Conservation (phyloP, 306 rosid genomes). For the Pyrus bretschneideri region DNA sequence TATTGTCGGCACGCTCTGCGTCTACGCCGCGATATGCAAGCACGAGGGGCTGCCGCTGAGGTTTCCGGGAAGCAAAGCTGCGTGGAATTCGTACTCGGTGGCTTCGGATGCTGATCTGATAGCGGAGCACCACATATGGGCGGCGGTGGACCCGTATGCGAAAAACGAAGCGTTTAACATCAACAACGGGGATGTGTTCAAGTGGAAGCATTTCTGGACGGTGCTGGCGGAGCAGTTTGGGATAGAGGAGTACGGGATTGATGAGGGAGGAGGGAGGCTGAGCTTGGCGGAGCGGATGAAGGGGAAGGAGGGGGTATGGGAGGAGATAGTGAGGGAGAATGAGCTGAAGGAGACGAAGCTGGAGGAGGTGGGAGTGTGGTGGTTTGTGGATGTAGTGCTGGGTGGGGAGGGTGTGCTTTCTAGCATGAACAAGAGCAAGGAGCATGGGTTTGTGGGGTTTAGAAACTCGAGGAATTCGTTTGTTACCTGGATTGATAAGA, state of each 20-base stretch:
- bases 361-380: constrained; percentile 52
- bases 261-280: constrained; percentile 20
- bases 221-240: constrained; percentile 61
- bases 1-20: constrained; percentile 36
- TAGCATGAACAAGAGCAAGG: constrained; percentile 58
- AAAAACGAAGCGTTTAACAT: constrained; percentile 55
- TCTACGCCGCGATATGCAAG: constrained; percentile 59
- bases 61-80: constrained; percentile 41
- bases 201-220: constrained; percentile 66
- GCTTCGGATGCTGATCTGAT: constrained; percentile 62
- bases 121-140: constrained; percentile 82
- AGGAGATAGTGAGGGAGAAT: constrained; percentile 56
- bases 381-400: constrained; percentile 31
- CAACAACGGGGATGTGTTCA: constrained; percentile 56
- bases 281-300: constrained; percentile 42
- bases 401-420: constrained; percentile 2
- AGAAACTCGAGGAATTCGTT: constrained; percentile 61
- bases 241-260: constrained; percentile 57
- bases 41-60: constrained; percentile 46
- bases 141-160: constrained; percentile 64
- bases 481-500: constrained; percentile 50
- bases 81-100: constrained; percentile 35
- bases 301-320: constrained; percentile 52
- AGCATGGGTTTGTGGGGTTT: constrained; percentile 63
- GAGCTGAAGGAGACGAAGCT: constrained; percentile 30